Evolutionary conservation across 306 rosid species (phyloP).

Genomic region (Vachellia collinsii): DNA sequence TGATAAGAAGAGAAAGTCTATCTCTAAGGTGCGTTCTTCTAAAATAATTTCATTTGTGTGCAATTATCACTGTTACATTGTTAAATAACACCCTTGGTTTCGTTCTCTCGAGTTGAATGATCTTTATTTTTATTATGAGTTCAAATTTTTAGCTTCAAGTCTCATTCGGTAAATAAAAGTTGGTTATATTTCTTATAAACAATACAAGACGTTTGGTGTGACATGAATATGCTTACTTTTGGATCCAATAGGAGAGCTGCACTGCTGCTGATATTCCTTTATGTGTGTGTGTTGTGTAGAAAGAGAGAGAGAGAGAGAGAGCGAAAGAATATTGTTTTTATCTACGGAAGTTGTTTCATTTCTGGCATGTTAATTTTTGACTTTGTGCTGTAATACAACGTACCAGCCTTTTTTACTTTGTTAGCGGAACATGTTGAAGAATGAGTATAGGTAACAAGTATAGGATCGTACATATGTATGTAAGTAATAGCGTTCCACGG

Average conservation of each 20-base stretch:
- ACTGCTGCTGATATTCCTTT: neutral
- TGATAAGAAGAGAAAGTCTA: slow-evolving; percentile 66
- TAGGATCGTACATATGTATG: neutral
- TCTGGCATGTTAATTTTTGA: neutral
- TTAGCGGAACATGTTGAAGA: neutral
- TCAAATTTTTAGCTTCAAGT: neutral
- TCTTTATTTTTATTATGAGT: neutral
- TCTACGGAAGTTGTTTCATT: neutral
- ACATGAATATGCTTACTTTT: neutral
- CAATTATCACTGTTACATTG: neutral
- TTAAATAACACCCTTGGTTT: neutral
- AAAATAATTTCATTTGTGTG: neutral
- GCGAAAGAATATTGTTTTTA: neutral
- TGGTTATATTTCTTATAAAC: neutral
- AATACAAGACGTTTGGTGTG: neutral
- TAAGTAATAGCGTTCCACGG: neutral
- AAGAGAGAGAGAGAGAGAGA: too few species aligned
- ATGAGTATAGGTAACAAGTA: neutral
- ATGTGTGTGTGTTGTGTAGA: neutral
- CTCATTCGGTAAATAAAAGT: neutral
- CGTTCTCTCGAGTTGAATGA: neutral
- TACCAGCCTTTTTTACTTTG: neutral
- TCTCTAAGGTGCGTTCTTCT: slow-evolving; percentile 56
- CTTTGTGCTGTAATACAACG: neutral
- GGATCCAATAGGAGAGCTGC: neutral